These are phyloP conservation scores for Avena eriantha DNA, from an alignment of 176 grass and related monocot genomes.

Conservation along the genomic window DNA sequence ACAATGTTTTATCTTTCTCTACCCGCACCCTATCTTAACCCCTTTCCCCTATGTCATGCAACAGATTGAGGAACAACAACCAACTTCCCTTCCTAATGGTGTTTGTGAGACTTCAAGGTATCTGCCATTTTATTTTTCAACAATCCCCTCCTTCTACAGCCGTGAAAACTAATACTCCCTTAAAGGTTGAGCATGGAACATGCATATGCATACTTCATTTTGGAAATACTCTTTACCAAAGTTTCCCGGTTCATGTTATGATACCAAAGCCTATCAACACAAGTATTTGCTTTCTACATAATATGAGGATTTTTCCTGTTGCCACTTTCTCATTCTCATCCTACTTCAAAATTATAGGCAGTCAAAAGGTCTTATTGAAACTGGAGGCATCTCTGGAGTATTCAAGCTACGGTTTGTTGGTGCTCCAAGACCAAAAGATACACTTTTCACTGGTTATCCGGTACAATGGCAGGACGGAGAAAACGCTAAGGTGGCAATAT, in stretches of 20 bases:
- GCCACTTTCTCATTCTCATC: neutral
- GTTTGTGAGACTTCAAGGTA: too few species aligned
- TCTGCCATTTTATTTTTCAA: too few species aligned
- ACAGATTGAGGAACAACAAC: neutral
- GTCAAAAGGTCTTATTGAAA: neutral
- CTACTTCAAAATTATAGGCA: neutral
- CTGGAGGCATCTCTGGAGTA: neutral
- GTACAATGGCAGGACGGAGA: slow-evolving; percentile 20
- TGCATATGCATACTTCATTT: too few species aligned
- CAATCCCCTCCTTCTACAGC: too few species aligned
- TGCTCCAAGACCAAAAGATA: neutral
- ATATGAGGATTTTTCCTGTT: neutral
- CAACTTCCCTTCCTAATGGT: too few species aligned
- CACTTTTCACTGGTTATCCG: neutral
- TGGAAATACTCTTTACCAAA: too few species aligned
- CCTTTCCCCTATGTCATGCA: neutral
- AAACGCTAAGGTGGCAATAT: slow-evolving; percentile 7
- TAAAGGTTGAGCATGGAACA: too few species aligned
- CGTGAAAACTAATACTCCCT: too few species aligned
- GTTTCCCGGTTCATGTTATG: too few species aligned
- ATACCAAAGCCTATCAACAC: neutral
- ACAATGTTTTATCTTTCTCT: neutral
- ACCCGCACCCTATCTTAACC: neutral
- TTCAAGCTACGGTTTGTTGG: slow-evolving; percentile 22
- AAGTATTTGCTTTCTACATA: neutral